These are phyloP conservation scores for Phytophthora meadii DNA, from an alignment of 352 stramenopile species.

Conservation along the genomic window DNA sequence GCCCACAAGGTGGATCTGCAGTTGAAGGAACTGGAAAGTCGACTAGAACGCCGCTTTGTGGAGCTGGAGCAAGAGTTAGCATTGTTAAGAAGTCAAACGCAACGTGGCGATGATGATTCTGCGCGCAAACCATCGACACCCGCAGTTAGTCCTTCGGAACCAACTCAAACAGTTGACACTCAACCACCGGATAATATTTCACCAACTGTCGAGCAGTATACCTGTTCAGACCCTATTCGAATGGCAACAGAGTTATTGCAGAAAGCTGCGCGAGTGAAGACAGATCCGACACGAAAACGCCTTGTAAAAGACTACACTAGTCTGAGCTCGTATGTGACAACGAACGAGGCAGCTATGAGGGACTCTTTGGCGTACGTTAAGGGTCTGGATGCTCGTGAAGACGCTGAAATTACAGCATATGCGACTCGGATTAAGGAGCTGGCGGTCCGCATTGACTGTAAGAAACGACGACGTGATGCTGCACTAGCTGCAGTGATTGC, in stretches of 20 bases:
- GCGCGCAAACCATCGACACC: not conserved
- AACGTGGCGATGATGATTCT: not conserved
- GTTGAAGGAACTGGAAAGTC: too few species aligned
- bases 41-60: too few species aligned
- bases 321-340: slow-evolving; percentile 8
- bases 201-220: not conserved
- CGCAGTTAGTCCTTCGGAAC: not conserved
- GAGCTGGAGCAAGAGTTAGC: too few species aligned
- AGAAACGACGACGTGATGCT: slow-evolving; percentile 7
- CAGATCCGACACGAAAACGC: slow-evolving; percentile 6
- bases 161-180: not conserved
- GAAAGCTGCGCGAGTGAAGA: not conserved
- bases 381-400: not conserved
- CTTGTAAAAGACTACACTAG: slow-evolving; percentile 14
- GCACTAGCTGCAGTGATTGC: slow-evolving; percentile 11
- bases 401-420: not conserved
- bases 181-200: not conserved
- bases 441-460: not conserved
- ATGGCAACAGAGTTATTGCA: not conserved
- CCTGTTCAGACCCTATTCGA: slow-evolving; percentile 1
- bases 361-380: slow-evolving; percentile 16
- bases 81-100: too few species aligned
- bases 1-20: too few species aligned
- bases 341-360: slow-evolving; percentile 17
- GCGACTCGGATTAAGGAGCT: slow-evolving; percentile 9